phyloP scores from a whole-genome alignment of 768 basidiomycete species.

The Tricholoma hemisulphureum region DNA sequence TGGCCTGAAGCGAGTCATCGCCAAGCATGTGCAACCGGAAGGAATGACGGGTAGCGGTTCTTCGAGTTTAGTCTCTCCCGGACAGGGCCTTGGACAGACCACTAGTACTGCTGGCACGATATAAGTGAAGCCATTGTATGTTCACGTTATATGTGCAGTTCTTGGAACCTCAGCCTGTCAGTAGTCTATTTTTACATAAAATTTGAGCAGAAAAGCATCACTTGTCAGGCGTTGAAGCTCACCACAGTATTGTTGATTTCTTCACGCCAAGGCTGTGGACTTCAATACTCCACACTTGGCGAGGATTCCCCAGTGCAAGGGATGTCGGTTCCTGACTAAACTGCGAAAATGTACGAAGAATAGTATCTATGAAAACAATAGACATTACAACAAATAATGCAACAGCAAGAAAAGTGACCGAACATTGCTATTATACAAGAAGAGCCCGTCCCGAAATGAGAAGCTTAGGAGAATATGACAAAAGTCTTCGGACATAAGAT shows the following conservation, averaged over 20 bases:
- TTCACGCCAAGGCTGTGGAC: background rate
- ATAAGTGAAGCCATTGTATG: no score
- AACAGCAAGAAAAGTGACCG: background rate
- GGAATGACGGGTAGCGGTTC: background rate
- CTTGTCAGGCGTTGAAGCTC: background rate
- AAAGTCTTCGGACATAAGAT: background rate
- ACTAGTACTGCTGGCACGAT: no score
- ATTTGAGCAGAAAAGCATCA: background rate
- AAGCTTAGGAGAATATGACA: background rate
- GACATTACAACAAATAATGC: background rate
- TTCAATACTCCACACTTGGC: no score
- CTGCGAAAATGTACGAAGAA: no score
- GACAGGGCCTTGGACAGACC: no score
- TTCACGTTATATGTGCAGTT: no score
- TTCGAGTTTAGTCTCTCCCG: no score
- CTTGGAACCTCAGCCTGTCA: no score
- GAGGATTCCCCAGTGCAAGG: no score
- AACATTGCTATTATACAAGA: background rate
- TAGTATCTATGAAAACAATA: no score
- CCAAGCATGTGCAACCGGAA: background rate
- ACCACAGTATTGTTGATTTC: background rate
- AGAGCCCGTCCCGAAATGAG: background rate
- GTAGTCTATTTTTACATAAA: background rate
- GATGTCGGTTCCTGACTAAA: no score
- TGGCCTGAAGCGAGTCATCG: background rate